Evolutionary conservation across 1,139 yeast species (phyloP).

Genomic region (Protomyces macrosporus): DNA sequence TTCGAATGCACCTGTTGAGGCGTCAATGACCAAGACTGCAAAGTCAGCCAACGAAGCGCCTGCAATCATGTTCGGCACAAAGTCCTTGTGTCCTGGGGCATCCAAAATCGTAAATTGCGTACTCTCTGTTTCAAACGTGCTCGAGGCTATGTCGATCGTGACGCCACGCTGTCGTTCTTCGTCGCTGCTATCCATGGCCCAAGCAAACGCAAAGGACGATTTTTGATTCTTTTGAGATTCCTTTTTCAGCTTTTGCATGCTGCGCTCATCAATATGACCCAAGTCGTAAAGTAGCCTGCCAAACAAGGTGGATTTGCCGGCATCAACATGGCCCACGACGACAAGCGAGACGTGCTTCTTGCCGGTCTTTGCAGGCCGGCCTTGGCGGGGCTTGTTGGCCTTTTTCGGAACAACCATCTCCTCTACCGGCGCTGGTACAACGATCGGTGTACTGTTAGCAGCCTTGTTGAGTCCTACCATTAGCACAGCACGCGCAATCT

Average conservation of each 20-base stretch:
- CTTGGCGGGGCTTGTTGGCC: constrained; percentile 44
- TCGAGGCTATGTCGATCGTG: constrained; percentile 86
- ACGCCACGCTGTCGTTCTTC: constrained; percentile 85
- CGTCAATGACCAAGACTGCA: constrained; percentile 70
- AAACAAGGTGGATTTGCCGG: constrained; percentile 93
- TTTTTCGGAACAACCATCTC: neutral
- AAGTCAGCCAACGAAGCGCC: constrained; percentile 83
- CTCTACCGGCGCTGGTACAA: constrained; percentile 25
- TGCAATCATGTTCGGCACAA: constrained; percentile 97
- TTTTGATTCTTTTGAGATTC: constrained; percentile 83
- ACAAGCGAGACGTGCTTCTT: constrained; percentile 52
- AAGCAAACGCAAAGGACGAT: constrained; percentile 89
- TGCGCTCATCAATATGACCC: constrained; percentile 72
- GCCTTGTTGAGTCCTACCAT: neutral
- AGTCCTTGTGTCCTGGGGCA: constrained; percentile 97
- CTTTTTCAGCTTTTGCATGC: constrained; percentile 67
- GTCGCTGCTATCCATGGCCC: constrained; percentile 93
- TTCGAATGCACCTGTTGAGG: constrained; percentile 80
- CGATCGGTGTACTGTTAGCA: constrained; percentile 1
- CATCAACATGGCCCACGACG: constrained; percentile 94
- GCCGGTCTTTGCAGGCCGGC: constrained; percentile 40
- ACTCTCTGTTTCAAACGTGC: constrained; percentile 63
- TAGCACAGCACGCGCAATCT: neutral
- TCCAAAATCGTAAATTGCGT: constrained; percentile 81
- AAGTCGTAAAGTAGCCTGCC: constrained; percentile 80